A percentile compares a stretch with the other conserved stretches of the same genome.
phyloP scores from a whole-genome alignment of 495 filamentous ascomycete species.

The Physcia stellaris region DNA sequence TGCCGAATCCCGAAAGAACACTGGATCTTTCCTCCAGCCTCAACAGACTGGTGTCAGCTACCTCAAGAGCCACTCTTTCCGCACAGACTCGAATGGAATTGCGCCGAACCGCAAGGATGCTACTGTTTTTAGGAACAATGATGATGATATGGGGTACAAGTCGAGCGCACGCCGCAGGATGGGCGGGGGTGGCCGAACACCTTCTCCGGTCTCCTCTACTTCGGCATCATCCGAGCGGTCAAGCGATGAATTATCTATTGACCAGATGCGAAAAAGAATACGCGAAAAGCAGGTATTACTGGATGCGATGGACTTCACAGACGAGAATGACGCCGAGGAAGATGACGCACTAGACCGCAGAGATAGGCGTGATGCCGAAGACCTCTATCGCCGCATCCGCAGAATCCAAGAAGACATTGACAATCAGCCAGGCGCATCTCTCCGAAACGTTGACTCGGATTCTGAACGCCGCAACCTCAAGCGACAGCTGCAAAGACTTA shows the following conservation, averaged over 20 bases:
- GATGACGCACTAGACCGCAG: conserved; percentile 83
- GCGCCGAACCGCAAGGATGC: conserved; percentile 68
- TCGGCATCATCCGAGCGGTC: conserved; percentile 59
- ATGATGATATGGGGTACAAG: conserved; percentile 69
- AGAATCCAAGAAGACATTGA: conserved; percentile 97
- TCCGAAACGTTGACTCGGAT: conserved; percentile 63
- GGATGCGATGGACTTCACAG: conserved; percentile 95
- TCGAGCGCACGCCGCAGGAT: conserved; percentile 83
- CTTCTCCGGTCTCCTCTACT: conserved; percentile 51
- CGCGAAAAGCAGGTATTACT: conserved; percentile 88
- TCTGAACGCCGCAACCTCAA: conserved; percentile 76
- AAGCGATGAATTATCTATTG: conserved; percentile 68
- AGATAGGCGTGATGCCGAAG: conserved; percentile 85
- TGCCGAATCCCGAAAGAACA: conserved; percentile 70
- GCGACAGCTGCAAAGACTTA: conserved; percentile 74
- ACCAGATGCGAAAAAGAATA: conserved; percentile 86
- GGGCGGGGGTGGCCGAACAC: conserved; percentile 60
- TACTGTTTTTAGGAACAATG: conserved; percentile 92
- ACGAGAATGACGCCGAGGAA: conserved; percentile 78
- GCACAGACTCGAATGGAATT: conserved; percentile 34
- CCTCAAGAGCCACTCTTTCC: conserved; percentile 90
- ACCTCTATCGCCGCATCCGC: conserved; percentile 82
- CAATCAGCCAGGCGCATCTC: conserved; percentile 64
- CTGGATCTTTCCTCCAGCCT: conserved; percentile 74
- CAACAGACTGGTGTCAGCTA: conserved; percentile 98